Conservation (phyloP, 805 yeast genomes). For the Suhomyces tanzawaensis region DNA sequence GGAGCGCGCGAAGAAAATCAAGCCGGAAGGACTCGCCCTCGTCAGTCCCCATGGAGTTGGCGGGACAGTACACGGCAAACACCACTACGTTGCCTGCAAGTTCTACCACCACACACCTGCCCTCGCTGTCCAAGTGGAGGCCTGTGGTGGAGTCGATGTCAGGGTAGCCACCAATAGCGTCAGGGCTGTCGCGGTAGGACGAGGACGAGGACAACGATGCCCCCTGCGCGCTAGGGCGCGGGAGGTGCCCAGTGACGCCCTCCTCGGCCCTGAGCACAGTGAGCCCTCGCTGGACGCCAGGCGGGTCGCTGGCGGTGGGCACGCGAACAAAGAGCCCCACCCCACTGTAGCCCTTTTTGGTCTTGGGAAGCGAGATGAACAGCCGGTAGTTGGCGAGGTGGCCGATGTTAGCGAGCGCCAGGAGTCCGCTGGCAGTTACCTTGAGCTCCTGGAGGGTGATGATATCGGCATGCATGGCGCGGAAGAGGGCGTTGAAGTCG, state of each 20-base stretch:
- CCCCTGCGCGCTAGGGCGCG: neutral
- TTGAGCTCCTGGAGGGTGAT: conserved; percentile 88
- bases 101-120: conserved; percentile 77
- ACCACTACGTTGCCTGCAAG: conserved; percentile 59
- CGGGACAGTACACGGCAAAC: conserved; percentile 83
- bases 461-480: conserved; percentile 63
- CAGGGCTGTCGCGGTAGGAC: conserved; percentile 12
- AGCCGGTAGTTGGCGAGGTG: conserved; percentile 56
- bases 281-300: conserved; percentile 33
- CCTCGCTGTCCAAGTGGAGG: conserved; percentile 69
- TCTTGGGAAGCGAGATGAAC: conserved; percentile 65
- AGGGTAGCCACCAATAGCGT: conserved; percentile 71
- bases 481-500: conserved; percentile 45
- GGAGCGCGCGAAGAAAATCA: conserved; percentile 55
- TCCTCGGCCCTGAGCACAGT: conserved; percentile 78
- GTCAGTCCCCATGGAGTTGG: conserved; percentile 72
- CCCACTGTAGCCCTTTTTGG: conserved; percentile 85
- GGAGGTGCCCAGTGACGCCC: conserved; percentile 71
- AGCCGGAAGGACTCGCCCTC: conserved; percentile 61
- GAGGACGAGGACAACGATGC: neutral
- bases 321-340: conserved; percentile 77
- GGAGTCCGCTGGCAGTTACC: conserved; percentile 31
- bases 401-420: conserved; percentile 44
- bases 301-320: conserved; percentile 45
- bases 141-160: conserved; percentile 36